Conservation (phyloP, 2,329 filamentous ascomycete genomes). For the Cladosporium sp. region DNA sequence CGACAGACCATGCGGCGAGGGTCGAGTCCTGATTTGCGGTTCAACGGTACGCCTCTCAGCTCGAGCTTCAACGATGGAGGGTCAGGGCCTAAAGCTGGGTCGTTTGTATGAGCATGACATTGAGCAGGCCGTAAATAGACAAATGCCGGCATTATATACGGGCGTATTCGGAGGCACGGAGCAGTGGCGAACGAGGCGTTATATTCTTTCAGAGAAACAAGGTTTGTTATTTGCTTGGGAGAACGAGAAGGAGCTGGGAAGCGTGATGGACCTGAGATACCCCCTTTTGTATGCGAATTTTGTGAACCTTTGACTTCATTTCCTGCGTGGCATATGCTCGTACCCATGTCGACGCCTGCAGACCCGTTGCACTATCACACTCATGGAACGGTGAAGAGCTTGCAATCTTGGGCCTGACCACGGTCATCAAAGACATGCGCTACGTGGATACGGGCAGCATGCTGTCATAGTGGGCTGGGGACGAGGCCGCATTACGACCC, state of each 20-base stretch:
- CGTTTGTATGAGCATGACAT: conserved; percentile 8
- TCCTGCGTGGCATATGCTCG: background rate
- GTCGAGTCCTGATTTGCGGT: conserved; percentile 12
- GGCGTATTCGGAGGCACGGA: background rate
- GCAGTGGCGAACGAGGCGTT: background rate
- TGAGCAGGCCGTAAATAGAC: background rate
- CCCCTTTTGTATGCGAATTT: conserved; percentile 16
- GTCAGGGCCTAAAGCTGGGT: conserved; percentile 8
- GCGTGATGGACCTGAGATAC: conserved; percentile 4
- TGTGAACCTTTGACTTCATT: background rate
- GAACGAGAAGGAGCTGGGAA: background rate
- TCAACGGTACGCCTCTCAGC: conserved; percentile 14
- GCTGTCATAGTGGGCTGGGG: conserved; percentile 8
- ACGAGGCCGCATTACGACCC: background rate
- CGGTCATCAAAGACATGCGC: background rate
- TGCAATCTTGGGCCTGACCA: background rate
- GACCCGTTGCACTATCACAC: conserved; percentile 3
- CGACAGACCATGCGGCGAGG: background rate
- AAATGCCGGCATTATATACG: background rate
- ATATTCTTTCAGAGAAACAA: background rate
- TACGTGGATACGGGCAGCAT: conserved; percentile 1
- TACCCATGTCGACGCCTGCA: background rate
- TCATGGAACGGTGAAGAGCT: background rate
- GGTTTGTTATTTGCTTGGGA: background rate
- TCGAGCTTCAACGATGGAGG: conserved; percentile 13